phyloP scores from a whole-genome alignment of 148 eudicot species.

The Vaccinium macrocarpon region DNA sequence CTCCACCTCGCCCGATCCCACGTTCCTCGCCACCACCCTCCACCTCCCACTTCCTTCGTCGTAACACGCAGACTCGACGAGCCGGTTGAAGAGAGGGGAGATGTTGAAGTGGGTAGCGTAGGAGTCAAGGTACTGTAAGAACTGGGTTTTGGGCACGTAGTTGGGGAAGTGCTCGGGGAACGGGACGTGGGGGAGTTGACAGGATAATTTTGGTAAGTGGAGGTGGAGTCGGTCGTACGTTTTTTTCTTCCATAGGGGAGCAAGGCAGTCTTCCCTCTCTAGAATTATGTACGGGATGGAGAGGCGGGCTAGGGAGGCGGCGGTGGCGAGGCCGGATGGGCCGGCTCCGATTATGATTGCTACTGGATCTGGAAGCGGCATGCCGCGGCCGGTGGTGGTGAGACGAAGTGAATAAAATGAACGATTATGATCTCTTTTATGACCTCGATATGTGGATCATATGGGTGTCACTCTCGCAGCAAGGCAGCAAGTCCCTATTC shows the following conservation, averaged over 20 bases:
- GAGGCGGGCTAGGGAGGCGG: conserved; percentile 48
- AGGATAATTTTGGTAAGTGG: conserved; percentile 53
- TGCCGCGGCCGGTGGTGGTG: not conserved
- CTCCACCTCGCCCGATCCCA: conserved; percentile 25
- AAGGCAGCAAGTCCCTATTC: no score
- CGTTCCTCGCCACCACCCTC: conserved; percentile 32
- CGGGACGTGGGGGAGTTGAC: conserved; percentile 52
- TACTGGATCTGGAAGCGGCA: conserved; percentile 4
- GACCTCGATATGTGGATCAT: no score
- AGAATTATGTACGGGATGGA: conserved; percentile 58
- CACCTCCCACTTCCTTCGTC: conserved; percentile 38
- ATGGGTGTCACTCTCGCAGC: no score
- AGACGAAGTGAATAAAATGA: no score
- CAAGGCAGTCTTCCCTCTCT: conserved; percentile 68
- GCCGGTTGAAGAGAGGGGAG: conserved; percentile 37
- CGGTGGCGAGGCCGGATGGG: conserved; percentile 66
- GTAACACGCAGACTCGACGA: conserved; percentile 45
- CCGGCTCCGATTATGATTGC: conserved; percentile 73
- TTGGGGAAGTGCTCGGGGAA: conserved; percentile 41
- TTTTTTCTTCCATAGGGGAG: conserved; percentile 67
- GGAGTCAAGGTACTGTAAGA: conserved; percentile 55
- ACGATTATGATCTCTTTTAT: no score
- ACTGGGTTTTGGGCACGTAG: conserved; percentile 37
- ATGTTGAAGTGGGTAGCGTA: conserved; percentile 55
- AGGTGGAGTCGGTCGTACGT: conserved; percentile 76